Base-by-base conservation (phyloP, 1,284 basidiomycete genomes). In the Cerioporus squamosus region DNA sequence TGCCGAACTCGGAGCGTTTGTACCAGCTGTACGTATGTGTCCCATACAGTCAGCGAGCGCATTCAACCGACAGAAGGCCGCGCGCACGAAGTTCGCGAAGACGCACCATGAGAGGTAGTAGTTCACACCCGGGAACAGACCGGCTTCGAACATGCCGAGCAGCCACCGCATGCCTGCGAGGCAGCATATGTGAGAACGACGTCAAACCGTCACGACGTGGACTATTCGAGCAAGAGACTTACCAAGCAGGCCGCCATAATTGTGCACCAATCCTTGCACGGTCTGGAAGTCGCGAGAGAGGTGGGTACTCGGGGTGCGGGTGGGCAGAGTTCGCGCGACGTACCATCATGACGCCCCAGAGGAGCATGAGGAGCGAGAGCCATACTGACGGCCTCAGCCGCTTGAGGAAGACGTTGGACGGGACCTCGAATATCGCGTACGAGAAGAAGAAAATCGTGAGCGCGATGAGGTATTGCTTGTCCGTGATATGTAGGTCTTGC, bases 291-390 rank as follows among this genome's bases (percentile, higher is more conserved):
- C 45, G 42, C 24, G 24, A 8, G 24, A 48, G 36, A 4, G 8
- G 52, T 55, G 44, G 40, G 42, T 20, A 31, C 23, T 9, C 18
- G 23, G 24, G 31, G 33, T 18, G 33, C 10, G 24, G 15, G 24
- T 8, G 46, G 22, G 18, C 36, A 60, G 6, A 24, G 23, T 31
- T 43, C 12, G 24, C 14, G 48, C 42, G 45, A 52, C 64, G 24
- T 53, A 86, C 85, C 88, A 91, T 91, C 77, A 85, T 84, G 36
- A 91, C 68, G 8, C 89, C 89, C 86, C 90, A 91, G 18, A 83
- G 66, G 3, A 87, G 57, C 87, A 89, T 88, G 59, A 85, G 76
- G 46, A 75, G 60, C 26, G 82, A 86, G n/a, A 90, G 73, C 87
- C 83, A 86, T 45, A 88, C 72, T 1, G 84, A 86, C 0, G 88